These are phyloP conservation scores for Melaleuca alternifolia DNA, from an alignment of 345 rosid genomes.

Conservation along the genomic window DNA sequence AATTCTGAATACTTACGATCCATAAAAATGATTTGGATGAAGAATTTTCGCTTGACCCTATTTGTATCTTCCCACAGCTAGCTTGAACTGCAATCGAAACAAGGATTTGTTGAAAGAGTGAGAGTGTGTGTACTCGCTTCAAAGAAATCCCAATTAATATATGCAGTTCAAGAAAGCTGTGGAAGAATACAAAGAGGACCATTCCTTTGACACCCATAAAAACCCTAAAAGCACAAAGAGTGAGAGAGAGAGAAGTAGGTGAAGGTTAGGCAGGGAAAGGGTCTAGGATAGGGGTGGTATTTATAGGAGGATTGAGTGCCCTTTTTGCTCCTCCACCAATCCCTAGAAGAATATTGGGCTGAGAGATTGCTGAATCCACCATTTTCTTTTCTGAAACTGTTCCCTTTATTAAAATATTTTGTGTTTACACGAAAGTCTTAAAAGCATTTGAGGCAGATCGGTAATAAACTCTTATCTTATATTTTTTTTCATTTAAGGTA, in stretches of 20 bases:
- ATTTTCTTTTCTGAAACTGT: neutral
- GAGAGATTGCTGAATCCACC: conserved; percentile 27
- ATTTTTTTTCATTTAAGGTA: neutral
- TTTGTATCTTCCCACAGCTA: conserved; percentile 92
- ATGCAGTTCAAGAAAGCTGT: conserved; percentile 99
- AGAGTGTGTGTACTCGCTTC: neutral
- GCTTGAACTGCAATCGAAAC: conserved; percentile 58
- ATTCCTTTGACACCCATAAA: conserved; percentile 4
- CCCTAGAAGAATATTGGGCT: conserved; percentile 93
- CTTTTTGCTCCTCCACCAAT: conserved; percentile 49
- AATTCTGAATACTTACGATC: neutral
- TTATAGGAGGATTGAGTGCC: conserved; percentile 28
- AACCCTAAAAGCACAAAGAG: neutral
- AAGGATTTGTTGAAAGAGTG: neutral
- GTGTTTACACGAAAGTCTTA: neutral
- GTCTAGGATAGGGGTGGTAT: conserved; percentile 17
- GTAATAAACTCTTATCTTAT: neutral
- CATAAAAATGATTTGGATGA: neutral
- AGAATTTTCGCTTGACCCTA: conserved; percentile 23
- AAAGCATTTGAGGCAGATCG: neutral
- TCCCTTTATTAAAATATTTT: neutral
- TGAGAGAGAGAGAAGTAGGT: neutral
- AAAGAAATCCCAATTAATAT: neutral
- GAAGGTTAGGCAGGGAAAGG: conserved; percentile 2
- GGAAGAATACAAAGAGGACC: conserved; percentile 87